A percentile compares a stretch with the other conserved stretches of the same genome.
phyloP scores from a whole-genome alignment of 2,329 filamentous ascomycete species.

The Cadophora luteo-olivacea region DNA sequence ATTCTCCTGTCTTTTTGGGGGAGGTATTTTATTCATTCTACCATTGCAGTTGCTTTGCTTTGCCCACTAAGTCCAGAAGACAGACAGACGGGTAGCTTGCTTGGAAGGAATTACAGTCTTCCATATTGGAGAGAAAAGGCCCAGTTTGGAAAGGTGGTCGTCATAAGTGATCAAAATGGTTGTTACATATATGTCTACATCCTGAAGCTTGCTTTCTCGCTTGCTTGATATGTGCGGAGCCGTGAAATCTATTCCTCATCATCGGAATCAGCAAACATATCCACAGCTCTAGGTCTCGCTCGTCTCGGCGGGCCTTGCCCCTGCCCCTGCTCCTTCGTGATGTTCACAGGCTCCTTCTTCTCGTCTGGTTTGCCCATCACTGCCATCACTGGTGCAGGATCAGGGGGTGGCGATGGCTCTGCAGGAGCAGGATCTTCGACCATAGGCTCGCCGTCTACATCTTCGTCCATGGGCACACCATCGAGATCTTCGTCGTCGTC shows the following conservation, averaged over 20 bases:
- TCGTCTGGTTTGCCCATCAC: slow-evolving; percentile 5
- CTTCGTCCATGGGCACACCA: slow-evolving; percentile 46
- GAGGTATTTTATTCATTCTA: too few species aligned
- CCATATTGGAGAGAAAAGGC: too few species aligned
- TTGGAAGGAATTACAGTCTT: too few species aligned
- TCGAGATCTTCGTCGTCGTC: slow-evolving; percentile 49
- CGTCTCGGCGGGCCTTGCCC: slow-evolving; percentile 33
- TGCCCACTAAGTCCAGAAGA: too few species aligned
- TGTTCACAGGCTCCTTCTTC: neutral
- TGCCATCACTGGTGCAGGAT: slow-evolving; percentile 34
- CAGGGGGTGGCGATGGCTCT: slow-evolving; percentile 32
- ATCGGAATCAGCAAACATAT: slow-evolving; percentile 87
- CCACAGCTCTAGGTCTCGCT: slow-evolving; percentile 70
- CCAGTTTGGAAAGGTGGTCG: too few species aligned
- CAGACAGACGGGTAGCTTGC: too few species aligned
- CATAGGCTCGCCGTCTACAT: slow-evolving; percentile 62
- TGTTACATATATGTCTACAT: neutral
- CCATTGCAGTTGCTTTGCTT: too few species aligned
- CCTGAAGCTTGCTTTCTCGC: neutral
- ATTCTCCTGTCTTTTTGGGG: too few species aligned
- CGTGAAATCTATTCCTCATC: slow-evolving; percentile 41
- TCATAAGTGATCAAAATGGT: neutral
- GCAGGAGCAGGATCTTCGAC: slow-evolving; percentile 50
- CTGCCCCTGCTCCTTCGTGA: slow-evolving; percentile 6
- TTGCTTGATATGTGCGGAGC: neutral